These are phyloP conservation scores for Saturnispora quitensis DNA, from an alignment of 805 yeast genomes.

Conservation along the genomic window DNA sequence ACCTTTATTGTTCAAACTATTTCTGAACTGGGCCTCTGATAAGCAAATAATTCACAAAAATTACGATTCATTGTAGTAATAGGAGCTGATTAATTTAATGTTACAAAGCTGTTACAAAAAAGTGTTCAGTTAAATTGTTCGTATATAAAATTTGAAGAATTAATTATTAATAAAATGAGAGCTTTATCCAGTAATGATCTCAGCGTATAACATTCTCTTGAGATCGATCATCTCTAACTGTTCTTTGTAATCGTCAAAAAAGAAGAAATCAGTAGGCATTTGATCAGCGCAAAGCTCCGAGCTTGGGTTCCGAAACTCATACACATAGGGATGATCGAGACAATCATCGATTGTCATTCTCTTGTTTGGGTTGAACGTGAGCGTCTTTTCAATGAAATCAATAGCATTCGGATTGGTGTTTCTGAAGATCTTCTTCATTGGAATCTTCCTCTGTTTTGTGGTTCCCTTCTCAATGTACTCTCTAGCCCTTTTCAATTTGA, in stretches of 20 bases:
- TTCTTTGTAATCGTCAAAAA: slow-evolving; percentile 45
- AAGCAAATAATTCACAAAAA: too few species aligned
- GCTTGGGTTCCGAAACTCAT: slow-evolving; percentile 57
- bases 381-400: slow-evolving; percentile 61
- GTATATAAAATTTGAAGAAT: neutral
- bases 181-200: slow-evolving; percentile 31
- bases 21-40: neutral
- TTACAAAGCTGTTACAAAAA: neutral
- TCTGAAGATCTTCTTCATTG: slow-evolving; percentile 41
- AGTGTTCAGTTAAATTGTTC: neutral
- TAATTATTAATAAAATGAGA: neutral
- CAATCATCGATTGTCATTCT: slow-evolving; percentile 81
- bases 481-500: slow-evolving; percentile 65
- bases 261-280: slow-evolving; percentile 47
- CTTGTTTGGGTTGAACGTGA: slow-evolving; percentile 72
- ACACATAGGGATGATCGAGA: slow-evolving; percentile 68
- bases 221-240: slow-evolving; percentile 41
- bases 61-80: too few species aligned
- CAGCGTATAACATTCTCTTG: slow-evolving; percentile 44
- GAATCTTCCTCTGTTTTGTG: slow-evolving; percentile 42
- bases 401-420: slow-evolving; percentile 40
- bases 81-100: neutral
- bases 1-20: neutral
- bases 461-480: slow-evolving; percentile 55
- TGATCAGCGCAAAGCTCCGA: slow-evolving; percentile 57